These are phyloP conservation scores for Kwoniella shandongensis DNA, from an alignment of 768 basidiomycete species.

Conservation along the genomic window DNA sequence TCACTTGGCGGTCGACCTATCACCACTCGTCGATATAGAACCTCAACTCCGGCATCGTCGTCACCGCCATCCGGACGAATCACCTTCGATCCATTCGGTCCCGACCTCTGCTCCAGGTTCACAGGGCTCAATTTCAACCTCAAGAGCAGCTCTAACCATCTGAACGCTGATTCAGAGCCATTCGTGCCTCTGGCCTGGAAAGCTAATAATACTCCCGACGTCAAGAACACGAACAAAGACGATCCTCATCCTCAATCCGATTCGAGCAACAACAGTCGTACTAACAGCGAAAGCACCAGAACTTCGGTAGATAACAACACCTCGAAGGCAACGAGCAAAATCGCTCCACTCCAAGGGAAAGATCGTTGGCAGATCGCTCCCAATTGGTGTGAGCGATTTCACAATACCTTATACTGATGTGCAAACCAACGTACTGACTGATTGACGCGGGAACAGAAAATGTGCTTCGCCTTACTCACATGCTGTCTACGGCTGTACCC, in stretches of 20 bases:
- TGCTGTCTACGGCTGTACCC: no score
- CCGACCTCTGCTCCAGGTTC: not conserved
- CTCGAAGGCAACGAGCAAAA: not conserved
- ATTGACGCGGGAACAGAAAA: no score
- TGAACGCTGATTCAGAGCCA: slow-evolving; percentile 22
- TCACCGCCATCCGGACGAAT: slow-evolving; percentile 1
- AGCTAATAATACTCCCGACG: not conserved
- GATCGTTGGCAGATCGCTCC: not conserved
- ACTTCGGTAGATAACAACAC: not conserved
- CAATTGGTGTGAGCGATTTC: not conserved
- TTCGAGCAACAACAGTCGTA: not conserved
- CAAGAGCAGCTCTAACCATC: slow-evolving; percentile 1
- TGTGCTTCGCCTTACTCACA: no score
- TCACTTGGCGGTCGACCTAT: slow-evolving; percentile 29
- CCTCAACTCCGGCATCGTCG: slow-evolving; percentile 1
- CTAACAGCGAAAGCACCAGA: slow-evolving; percentile 13
- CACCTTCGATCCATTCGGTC: slow-evolving; percentile 19
- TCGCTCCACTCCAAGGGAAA: not conserved
- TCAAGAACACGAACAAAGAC: not conserved
- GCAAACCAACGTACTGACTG: not conserved
- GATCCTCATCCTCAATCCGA: slow-evolving; percentile 1
- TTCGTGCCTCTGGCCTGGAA: slow-evolving; percentile 17
- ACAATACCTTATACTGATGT: no score
- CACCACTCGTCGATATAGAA: slow-evolving; percentile 14
- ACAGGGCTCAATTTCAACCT: slow-evolving; percentile 1